Percentiles rank a stretch among this genome's conserved stretches.
Conservation (phyloP, 192 early-diverging fungal species). For the Coemansia furcata region DNA sequence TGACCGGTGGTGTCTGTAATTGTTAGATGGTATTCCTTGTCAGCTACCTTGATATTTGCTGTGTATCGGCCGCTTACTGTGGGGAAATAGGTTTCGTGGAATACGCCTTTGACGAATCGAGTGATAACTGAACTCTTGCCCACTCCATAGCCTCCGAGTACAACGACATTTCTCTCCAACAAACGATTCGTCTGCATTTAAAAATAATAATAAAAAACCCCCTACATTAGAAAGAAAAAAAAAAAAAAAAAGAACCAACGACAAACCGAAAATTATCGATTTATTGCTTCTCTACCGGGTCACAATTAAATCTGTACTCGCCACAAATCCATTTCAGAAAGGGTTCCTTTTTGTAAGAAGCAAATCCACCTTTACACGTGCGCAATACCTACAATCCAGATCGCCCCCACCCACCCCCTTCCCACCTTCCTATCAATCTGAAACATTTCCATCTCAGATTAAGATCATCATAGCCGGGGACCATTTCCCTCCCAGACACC, state of each 20-base stretch:
- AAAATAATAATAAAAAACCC: not conserved
- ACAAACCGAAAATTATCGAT: not conserved
- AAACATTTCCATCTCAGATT: no score
- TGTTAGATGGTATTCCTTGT: constrained; percentile 82
- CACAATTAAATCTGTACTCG: no score
- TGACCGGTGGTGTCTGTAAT: constrained; percentile 98
- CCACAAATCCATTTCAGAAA: no score
- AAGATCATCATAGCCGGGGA: no score
- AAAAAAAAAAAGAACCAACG: not conserved
- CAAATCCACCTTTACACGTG: no score
- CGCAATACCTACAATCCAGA: no score
- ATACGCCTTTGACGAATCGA: constrained; percentile 91
- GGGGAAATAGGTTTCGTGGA: constrained; percentile 90
- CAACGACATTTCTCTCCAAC: constrained; percentile 41
- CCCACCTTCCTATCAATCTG: no score
- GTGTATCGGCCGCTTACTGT: constrained; percentile 93
- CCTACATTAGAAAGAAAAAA: not conserved
- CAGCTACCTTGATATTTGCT: constrained; percentile 76
- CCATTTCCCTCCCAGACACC: no score
- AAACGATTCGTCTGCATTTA: constrained; percentile 17
- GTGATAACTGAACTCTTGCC: constrained; percentile 89
- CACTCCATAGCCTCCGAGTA: constrained; percentile 37
- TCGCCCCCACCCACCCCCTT: no score
- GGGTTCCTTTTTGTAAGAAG: no score
- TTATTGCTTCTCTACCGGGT: no score